These are phyloP conservation scores for Chrysanthemum seticuspe DNA, from an alignment of 129 eudicot species.

Conservation along the genomic window DNA sequence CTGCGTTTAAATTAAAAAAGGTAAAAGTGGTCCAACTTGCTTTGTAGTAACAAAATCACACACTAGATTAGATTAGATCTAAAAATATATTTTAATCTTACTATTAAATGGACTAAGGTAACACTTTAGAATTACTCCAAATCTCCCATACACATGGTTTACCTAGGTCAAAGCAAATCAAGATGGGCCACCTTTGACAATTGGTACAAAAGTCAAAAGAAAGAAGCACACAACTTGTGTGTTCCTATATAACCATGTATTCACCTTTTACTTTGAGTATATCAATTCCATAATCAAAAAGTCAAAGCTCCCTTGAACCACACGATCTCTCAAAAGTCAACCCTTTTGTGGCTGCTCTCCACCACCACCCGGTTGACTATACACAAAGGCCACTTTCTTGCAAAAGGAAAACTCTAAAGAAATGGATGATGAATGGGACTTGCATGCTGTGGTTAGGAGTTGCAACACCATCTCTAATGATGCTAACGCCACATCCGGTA, in stretches of 20 bases:
- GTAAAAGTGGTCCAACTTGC: no score
- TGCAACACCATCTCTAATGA: constrained; percentile 38
- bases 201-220: constrained; percentile 24
- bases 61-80: no score
- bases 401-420: background rate
- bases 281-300: constrained; percentile 1
- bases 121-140: no score
- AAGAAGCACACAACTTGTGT: constrained; percentile 19
- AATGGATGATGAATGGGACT: constrained; percentile 68
- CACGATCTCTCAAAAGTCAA: constrained; percentile 27
- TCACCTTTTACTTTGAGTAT: constrained; percentile 25
- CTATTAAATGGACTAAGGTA: no score
- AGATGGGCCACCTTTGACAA: constrained; percentile 20
- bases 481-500: constrained; percentile 26
- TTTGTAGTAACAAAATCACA: no score
- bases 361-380: background rate
- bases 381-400: constrained; percentile 3
- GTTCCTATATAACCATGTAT: constrained; percentile 15
- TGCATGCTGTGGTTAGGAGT: constrained; percentile 70
- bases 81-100: no score
- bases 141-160: no score
- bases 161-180: constrained; percentile 30
- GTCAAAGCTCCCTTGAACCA: constrained; percentile 18
- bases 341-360: constrained; percentile 12
- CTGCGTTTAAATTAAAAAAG: no score